Evolutionary conservation across 2,329 filamentous ascomycete species (phyloP).

Genomic region (Beauveria rudraprayagi): DNA sequence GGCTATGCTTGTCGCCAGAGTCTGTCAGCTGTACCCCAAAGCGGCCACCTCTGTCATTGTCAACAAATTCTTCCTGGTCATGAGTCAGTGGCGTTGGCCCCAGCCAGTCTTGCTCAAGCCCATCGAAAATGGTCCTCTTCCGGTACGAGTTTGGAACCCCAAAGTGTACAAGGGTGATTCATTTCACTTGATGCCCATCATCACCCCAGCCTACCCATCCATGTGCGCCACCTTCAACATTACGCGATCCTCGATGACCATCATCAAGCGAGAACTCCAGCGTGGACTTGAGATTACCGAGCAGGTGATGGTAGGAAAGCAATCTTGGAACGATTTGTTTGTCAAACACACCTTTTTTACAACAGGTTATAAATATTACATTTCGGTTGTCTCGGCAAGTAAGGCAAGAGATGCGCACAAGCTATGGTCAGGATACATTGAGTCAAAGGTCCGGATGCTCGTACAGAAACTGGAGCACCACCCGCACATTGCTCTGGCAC

Average conservation of each 20-base stretch:
- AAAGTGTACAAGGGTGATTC: constrained; percentile 74
- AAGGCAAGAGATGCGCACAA: constrained; percentile 77
- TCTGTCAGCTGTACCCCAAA: constrained; percentile 93
- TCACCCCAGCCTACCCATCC: constrained; percentile 92
- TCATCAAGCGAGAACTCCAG: constrained; percentile 76
- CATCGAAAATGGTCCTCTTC: constrained; percentile 73
- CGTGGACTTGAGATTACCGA: constrained; percentile 70
- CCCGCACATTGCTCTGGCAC: constrained; percentile 70
- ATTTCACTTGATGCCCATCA: constrained; percentile 93
- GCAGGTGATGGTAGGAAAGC: constrained; percentile 68
- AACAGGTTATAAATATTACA: constrained; percentile 86
- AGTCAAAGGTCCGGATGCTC: constrained; percentile 84
- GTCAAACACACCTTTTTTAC: constrained; percentile 91
- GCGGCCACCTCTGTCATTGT: constrained; percentile 84
- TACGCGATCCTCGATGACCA: constrained; percentile 71
- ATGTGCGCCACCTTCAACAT: constrained; percentile 98
- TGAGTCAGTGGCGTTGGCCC: constrained; percentile 89
- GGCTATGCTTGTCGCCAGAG: constrained; percentile 93
- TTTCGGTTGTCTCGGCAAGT: constrained; percentile 77
- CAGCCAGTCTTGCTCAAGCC: constrained; percentile 84
- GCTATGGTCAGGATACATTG: constrained; percentile 83
- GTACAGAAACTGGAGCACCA: constrained; percentile 78
- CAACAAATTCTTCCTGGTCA: constrained; percentile 88
- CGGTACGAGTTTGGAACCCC: constrained; percentile 90
- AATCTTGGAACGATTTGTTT: constrained; percentile 82